phyloP scores from a whole-genome alignment of 805 yeast species.

The Scheffersomyces amazonensis region DNA sequence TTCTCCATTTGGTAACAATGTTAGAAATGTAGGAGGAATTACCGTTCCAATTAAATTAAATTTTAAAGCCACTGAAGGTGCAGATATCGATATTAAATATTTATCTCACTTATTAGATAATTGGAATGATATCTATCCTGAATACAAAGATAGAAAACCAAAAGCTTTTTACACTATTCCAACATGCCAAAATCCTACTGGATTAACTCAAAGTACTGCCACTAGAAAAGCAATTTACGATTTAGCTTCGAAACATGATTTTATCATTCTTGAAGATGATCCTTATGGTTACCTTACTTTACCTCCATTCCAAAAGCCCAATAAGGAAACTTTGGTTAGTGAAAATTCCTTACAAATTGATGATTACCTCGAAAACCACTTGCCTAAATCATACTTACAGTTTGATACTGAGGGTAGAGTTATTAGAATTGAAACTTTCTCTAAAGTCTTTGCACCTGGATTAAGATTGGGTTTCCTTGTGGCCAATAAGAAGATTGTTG shows the following conservation, averaged over 20 bases:
- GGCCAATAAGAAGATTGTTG: constrained; percentile 46
- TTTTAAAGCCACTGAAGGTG: constrained; percentile 17
- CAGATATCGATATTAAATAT: constrained; percentile 51
- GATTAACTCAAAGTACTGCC: constrained; percentile 49
- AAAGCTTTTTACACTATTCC: constrained; percentile 63
- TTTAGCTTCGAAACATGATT: constrained; percentile 54
- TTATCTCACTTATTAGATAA: constrained; percentile 49
- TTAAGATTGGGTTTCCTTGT: constrained; percentile 59
- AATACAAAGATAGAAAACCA: constrained; percentile 41
- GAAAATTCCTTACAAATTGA: constrained; percentile 33
- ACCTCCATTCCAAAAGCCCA: constrained; percentile 39
- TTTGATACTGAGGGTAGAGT: constrained; percentile 62
- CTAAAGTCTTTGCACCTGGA: constrained; percentile 68
- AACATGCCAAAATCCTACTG: constrained; percentile 71
- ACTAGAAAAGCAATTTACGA: constrained; percentile 48
- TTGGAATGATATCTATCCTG: constrained; percentile 51
- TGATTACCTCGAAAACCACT: constrained; percentile 38
- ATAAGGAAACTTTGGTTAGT: constrained; percentile 42
- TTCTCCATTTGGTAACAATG: constrained; percentile 50
- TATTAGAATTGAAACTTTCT: constrained; percentile 59
- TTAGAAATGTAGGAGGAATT: constrained; percentile 45
- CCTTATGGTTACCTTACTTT: constrained; percentile 63
- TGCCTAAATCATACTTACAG: constrained; percentile 49
- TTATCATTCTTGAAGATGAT: constrained; percentile 67
- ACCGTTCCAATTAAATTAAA: constrained; percentile 48